Percentiles rank a stretch among this genome's conserved stretches.
Evolutionary conservation across 139 green algal species (phyloP).

Genomic region (Micractinium conductrix): DNA sequence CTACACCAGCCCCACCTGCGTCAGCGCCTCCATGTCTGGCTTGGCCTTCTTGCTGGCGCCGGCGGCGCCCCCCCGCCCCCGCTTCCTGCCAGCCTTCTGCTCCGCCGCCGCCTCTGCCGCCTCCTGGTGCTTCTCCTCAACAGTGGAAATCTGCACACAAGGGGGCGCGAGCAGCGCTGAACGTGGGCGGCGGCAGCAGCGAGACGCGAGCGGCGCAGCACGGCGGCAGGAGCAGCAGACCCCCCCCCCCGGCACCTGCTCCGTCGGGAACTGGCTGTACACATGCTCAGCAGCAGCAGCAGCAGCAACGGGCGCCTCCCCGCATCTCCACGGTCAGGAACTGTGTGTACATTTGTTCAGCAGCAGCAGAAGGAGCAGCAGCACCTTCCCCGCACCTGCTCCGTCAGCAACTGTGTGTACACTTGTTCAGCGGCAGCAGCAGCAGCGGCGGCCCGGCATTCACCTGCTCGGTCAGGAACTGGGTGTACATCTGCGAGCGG

Average conservation of each 20-base stretch:
- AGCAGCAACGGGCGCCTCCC: too few relatives aligned
- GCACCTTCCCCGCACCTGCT: neutral
- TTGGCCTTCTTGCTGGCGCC: slow-evolving; percentile 26
- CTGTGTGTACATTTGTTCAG: too few relatives aligned
- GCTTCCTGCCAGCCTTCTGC: slow-evolving; percentile 36
- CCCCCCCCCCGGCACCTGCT: slow-evolving; percentile 16
- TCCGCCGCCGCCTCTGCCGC: slow-evolving; percentile 25
- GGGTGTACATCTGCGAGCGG: slow-evolving; percentile 82
- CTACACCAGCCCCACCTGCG: neutral
- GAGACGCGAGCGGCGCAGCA: too few relatives aligned
- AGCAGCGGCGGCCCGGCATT: too few relatives aligned
- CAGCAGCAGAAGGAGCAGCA: too few relatives aligned
- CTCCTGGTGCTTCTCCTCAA: slow-evolving; percentile 39
- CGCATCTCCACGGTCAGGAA: too few relatives aligned
- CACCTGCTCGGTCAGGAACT: slow-evolving; percentile 86
- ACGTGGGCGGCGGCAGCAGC: too few relatives aligned
- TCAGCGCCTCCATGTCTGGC: slow-evolving; percentile 7
- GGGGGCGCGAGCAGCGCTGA: too few relatives aligned
- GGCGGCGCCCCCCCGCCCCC: slow-evolving; percentile 12
- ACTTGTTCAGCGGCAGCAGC: too few relatives aligned
- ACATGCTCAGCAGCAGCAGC: neutral
- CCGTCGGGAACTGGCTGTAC: neutral
- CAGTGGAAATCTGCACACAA: slow-evolving; percentile 5
- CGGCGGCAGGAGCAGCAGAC: too few relatives aligned
- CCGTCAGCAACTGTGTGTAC: too few relatives aligned